Percentiles rank a stretch among this genome's conserved stretches.
Evolutionary conservation across 176 grass and related monocot species (phyloP).

Genomic region (Chloris gayana): DNA sequence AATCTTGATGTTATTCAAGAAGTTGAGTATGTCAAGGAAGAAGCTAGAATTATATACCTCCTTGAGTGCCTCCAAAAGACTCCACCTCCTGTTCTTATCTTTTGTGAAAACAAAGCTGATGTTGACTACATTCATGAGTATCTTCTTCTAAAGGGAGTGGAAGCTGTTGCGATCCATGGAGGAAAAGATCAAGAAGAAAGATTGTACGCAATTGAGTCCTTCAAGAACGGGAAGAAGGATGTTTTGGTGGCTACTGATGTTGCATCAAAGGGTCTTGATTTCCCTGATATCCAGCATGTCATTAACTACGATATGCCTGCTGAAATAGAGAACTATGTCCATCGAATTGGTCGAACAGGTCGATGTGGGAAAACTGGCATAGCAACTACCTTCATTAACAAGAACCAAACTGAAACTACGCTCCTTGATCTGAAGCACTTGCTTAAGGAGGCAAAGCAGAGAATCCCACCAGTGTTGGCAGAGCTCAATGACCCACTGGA

Average conservation of each 20-base stretch:
- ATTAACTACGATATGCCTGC: slow-evolving; percentile 98
- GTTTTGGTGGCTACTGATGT: slow-evolving; percentile 94
- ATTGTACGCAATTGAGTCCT: slow-evolving; percentile 71
- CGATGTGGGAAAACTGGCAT: slow-evolving; percentile 90
- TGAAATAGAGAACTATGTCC: slow-evolving; percentile 95
- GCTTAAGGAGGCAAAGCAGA: slow-evolving; percentile 88
- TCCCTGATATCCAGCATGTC: slow-evolving; percentile 95
- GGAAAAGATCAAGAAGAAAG: slow-evolving; percentile 99
- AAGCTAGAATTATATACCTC: slow-evolving; percentile 88
- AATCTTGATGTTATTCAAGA: slow-evolving; percentile 99
- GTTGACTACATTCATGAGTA: slow-evolving; percentile 96
- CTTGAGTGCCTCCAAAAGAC: slow-evolving; percentile 96
- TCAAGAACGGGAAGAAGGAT: slow-evolving; percentile 83
- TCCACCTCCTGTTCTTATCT: slow-evolving; percentile 83
- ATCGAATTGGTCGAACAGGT: slow-evolving; percentile 93
- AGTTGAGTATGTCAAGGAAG: slow-evolving; percentile 98
- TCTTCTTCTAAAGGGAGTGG: slow-evolving; percentile 96
- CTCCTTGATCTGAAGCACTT: slow-evolving; percentile 92
- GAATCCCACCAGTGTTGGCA: slow-evolving; percentile 86
- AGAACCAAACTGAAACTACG: slow-evolving; percentile 86
- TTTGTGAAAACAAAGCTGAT: slow-evolving; percentile 92
- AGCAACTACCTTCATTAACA: slow-evolving; percentile 98
- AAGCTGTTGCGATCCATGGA: slow-evolving; percentile 86
- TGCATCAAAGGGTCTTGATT: slow-evolving; percentile 96
- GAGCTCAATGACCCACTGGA: slow-evolving; percentile 83